Conservation (phyloP, 2,329 filamentous ascomycete species). For the Cadophora sp. region DNA sequence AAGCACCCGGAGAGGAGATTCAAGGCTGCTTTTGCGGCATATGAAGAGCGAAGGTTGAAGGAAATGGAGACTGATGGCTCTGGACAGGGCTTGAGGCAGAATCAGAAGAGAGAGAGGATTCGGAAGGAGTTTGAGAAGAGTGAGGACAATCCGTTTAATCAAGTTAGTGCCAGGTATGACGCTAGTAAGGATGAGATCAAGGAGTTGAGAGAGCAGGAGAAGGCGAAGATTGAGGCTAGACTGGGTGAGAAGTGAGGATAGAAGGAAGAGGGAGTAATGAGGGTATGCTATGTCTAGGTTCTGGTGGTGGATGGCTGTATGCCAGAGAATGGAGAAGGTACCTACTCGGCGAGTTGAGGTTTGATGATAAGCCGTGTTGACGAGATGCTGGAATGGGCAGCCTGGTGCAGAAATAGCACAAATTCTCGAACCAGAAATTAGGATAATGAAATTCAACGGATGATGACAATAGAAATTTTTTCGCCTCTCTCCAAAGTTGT, state of each 20-base stretch:
- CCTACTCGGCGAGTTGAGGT: neutral
- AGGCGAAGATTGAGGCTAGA: conserved; percentile 75
- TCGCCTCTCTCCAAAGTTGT: neutral
- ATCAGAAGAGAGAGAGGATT: conserved; percentile 86
- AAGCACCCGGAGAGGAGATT: conserved; percentile 86
- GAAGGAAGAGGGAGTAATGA: neutral
- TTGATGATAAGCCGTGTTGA: neutral
- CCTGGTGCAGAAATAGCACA: neutral
- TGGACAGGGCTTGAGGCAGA: conserved; percentile 73
- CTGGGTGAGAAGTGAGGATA: conserved; percentile 52
- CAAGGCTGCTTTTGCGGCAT: conserved; percentile 84
- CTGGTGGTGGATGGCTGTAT: neutral
- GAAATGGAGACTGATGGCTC: conserved; percentile 87
- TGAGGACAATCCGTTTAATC: conserved; percentile 95
- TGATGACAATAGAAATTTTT: neutral
- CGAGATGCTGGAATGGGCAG: neutral
- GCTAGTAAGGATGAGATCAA: conserved; percentile 78
- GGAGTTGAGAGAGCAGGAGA: conserved; percentile 70
- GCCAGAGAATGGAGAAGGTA: neutral
- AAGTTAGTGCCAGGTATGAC: conserved; percentile 78
- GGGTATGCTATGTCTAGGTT: neutral
- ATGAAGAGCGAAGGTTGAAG: conserved; percentile 78
- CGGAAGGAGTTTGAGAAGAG: conserved; percentile 94
- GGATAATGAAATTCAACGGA: neutral
- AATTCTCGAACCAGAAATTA: neutral